Conservation (phyloP, 1,284 basidiomycete genomes). For the Leccinum fuscescens region DNA sequence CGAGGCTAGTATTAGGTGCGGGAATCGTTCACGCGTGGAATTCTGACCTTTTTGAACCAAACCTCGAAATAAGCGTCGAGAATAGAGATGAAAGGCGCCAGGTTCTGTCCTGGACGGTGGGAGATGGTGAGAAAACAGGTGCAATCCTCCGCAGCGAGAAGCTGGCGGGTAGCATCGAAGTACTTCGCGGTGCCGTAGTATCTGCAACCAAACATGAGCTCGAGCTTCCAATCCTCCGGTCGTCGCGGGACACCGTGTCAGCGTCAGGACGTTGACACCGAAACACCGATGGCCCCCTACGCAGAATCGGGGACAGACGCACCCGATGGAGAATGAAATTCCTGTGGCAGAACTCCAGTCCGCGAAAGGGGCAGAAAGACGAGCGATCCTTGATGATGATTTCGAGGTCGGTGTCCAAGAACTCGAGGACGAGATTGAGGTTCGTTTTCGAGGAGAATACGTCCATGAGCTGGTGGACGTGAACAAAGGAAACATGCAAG, state of each 20-base stretch:
- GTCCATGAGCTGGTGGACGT: constrained; percentile 75
- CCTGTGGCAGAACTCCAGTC: constrained; percentile 95
- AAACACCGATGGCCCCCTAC: constrained; percentile 13
- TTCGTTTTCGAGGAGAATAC: constrained; percentile 97
- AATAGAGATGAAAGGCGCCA: constrained; percentile 97
- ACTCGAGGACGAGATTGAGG: constrained; percentile 96
- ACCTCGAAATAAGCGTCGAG: constrained; percentile 92
- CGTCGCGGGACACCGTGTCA: background rate
- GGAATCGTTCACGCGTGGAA: background rate
- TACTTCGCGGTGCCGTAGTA: constrained; percentile 86
- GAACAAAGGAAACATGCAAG: background rate
- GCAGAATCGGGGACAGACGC: constrained; percentile 29
- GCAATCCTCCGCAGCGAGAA: constrained; percentile 93
- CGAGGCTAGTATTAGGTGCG: constrained; percentile 16
- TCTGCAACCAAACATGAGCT: constrained; percentile 84
- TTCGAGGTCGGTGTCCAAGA: constrained; percentile 96
- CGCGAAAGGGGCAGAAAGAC: constrained; percentile 90
- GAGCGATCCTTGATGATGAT: constrained; percentile 95
- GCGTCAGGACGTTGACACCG: background rate
- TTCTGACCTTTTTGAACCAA: constrained; percentile 93
- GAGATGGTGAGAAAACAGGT: constrained; percentile 94
- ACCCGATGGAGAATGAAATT: constrained; percentile 94
- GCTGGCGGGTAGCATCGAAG: constrained; percentile 77
- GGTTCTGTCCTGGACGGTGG: constrained; percentile 96
- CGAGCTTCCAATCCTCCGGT: constrained; percentile 94